A percentile compares a stretch with the other conserved stretches of the same genome.
phyloP scores from a whole-genome alignment of 257 asterid genomes.

The Solanum virginianum region DNA sequence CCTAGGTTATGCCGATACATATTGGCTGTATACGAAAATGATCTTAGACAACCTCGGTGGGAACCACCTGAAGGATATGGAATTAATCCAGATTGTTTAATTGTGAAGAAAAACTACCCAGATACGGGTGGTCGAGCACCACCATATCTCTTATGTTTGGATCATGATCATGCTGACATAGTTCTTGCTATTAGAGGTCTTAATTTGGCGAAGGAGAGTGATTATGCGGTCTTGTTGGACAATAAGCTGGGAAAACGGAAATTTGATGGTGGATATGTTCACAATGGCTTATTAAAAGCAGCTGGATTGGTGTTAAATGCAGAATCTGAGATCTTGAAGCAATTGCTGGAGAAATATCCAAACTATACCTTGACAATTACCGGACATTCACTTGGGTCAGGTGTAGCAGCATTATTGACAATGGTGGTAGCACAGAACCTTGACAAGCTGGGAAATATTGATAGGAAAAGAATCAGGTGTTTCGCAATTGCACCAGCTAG shows the following conservation, averaged over 20 bases:
- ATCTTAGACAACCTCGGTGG: conserved; percentile 43
- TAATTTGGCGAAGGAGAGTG: conserved; percentile 73
- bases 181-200: conserved; percentile 88
- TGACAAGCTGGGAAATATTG: conserved; percentile 50
- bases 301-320: conserved; percentile 57
- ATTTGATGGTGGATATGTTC: conserved; percentile 78
- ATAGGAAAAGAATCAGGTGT: conserved; percentile 64
- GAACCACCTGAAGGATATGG: conserved; percentile 73
- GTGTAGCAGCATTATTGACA: conserved; percentile 70
- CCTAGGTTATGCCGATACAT: conserved; percentile 78
- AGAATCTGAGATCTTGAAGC: conserved; percentile 50
- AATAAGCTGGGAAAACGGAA: conserved; percentile 62
- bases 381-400: conserved; percentile 84
- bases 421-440: conserved; percentile 53
- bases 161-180: conserved; percentile 61
- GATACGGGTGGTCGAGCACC: conserved; percentile 52
- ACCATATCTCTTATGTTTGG: conserved; percentile 64
- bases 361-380: conserved; percentile 62
- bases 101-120: conserved; percentile 36
- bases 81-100: conserved; percentile 39
- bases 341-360: conserved; percentile 46
- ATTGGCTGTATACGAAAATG: conserved; percentile 60
- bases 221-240: conserved; percentile 63
- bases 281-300: conserved; percentile 67
- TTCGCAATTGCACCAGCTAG: conserved; percentile 90